Percentiles rank a stretch among this genome's conserved stretches.
These are phyloP conservation scores for Fusarium nodosum DNA, from an alignment of 2,329 filamentous ascomycete genomes.

Conservation along the genomic window DNA sequence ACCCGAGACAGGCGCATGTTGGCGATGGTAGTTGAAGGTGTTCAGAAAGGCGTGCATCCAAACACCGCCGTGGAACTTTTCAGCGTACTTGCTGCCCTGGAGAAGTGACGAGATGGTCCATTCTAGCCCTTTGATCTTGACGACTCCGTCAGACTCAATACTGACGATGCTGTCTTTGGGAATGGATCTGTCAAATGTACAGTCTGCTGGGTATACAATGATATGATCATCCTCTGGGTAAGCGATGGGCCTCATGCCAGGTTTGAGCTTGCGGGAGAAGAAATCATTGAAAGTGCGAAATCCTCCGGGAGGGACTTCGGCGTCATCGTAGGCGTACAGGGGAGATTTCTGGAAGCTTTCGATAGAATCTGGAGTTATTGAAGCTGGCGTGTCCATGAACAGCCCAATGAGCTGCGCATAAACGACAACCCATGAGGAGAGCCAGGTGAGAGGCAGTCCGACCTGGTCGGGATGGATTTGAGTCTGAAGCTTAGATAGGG, in stretches of 20 bases:
- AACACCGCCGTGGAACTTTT: slow-evolving; percentile 18
- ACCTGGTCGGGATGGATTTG: background rate
- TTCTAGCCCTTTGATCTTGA: slow-evolving; percentile 8
- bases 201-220: slow-evolving; percentile 19
- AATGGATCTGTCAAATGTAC: slow-evolving; percentile 13
- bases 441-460: slow-evolving; percentile 10
- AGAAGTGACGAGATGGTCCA: slow-evolving; percentile 21
- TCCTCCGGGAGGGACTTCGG: slow-evolving; percentile 10
- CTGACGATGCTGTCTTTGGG: slow-evolving; percentile 16
- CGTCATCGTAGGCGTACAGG: slow-evolving; percentile 13
- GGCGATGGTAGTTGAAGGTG: slow-evolving; percentile 23
- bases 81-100: slow-evolving; percentile 1
- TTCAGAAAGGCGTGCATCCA: slow-evolving; percentile 29
- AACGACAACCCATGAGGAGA: slow-evolving; percentile 19
- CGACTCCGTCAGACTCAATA: slow-evolving; percentile 14
- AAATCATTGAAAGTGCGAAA: slow-evolving; percentile 25
- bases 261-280: slow-evolving; percentile 16
- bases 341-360: slow-evolving; percentile 18
- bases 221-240: background rate
- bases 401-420: slow-evolving; percentile 21
- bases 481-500: slow-evolving; percentile 8
- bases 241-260: slow-evolving; percentile 6
- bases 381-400: slow-evolving; percentile 18
- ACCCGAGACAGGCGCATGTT: slow-evolving; percentile 8
- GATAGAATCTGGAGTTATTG: slow-evolving; percentile 2